Conservation (phyloP, 1,284 basidiomycete species). For the Entoloma clypeatum region DNA sequence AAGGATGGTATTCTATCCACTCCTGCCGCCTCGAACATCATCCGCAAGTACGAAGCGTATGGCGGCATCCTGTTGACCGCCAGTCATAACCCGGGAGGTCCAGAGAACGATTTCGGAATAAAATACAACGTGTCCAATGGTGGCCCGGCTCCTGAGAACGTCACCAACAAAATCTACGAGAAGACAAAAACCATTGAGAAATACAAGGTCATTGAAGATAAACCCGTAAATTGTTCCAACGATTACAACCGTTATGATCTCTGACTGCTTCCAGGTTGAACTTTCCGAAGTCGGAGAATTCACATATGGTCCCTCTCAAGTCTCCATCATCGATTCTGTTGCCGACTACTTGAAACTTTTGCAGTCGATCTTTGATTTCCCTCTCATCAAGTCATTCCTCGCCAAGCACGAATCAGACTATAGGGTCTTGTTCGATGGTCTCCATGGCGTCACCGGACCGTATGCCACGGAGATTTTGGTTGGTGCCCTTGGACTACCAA, state of each 20-base stretch:
- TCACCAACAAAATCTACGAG: constrained; percentile 93
- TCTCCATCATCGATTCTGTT: constrained; percentile 94
- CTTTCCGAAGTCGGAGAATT: constrained; percentile 80
- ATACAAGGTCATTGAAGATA: constrained; percentile 84
- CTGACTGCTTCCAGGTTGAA: constrained; percentile 55
- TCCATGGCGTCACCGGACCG: constrained; percentile 96
- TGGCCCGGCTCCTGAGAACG: constrained; percentile 92
- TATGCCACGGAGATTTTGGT: constrained; percentile 92
- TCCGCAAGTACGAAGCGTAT: constrained; percentile 93
- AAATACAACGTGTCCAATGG: constrained; percentile 99
- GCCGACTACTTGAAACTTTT: constrained; percentile 85
- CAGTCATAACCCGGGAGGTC: constrained; percentile 96
- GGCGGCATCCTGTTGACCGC: constrained; percentile 98
- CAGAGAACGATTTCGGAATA: constrained; percentile 97
- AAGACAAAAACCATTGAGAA: constrained; percentile 82
- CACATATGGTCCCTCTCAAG: constrained; percentile 78
- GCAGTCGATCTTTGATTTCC: constrained; percentile 92
- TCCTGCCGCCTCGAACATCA: constrained; percentile 94
- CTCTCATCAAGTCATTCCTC: constrained; percentile 89
- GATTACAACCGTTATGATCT: not conserved
- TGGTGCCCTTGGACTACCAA: constrained; percentile 77
- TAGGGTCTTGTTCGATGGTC: constrained; percentile 92
- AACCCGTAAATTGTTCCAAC: constrained; percentile 50
- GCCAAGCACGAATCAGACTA: constrained; percentile 65
- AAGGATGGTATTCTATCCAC: constrained; percentile 93